Evolutionary conservation across 495 filamentous ascomycete species (phyloP), one percentile per base, ranked within the genome.

Genomic region (Penicillium macrosclerotiorum): DNA sequence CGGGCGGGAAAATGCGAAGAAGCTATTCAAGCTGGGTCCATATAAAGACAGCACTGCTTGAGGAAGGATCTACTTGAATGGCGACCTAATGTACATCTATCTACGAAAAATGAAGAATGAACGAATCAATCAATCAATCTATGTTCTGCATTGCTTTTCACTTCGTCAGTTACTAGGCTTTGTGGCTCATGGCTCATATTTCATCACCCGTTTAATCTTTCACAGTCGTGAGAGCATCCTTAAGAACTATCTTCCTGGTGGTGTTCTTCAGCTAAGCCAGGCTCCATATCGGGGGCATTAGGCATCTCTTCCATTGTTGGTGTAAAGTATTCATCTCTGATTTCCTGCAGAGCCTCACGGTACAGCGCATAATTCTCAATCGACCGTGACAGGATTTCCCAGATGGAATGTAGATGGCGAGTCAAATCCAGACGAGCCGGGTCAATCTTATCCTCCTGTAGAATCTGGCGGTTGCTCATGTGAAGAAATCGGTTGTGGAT

Each of bases 1-100:
- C 42, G 79, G 66, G 8, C 60, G 76, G 45, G 68, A 67, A 36
- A 82, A 81, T 51, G 78, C 78, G 3, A 79, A 79, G 49, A 65
- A 51, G 54, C 43, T 82, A 38, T 82, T 80, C 17, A 71, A 65
- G 54, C 66, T 73, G 47, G 68, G 68, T 22, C 49, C 41, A 42
- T 73, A 70, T 42, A 68, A 70, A 53, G 69, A 73, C 64, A 61
- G 57, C 31, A 45, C 41, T 26, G 65, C 67, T 29, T 65, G 42
- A 57, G 27, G 7, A 52, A 26, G 13, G 18, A 13, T 4, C n/a
- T n/a, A n/a, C n/a, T n/a, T n/a, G n/a, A n/a, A n/a, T n/a, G n/a
- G n/a, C n/a, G n/a, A n/a, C n/a, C n/a, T n/a, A n/a, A n/a, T n/a
- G n/a, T n/a, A n/a, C n/a, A n/a, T n/a, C n/a, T n/a, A n/a, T n/a